Evolutionary conservation across 306 rosid genomes (phyloP).

Genomic region (Begonia loranthoides): DNA sequence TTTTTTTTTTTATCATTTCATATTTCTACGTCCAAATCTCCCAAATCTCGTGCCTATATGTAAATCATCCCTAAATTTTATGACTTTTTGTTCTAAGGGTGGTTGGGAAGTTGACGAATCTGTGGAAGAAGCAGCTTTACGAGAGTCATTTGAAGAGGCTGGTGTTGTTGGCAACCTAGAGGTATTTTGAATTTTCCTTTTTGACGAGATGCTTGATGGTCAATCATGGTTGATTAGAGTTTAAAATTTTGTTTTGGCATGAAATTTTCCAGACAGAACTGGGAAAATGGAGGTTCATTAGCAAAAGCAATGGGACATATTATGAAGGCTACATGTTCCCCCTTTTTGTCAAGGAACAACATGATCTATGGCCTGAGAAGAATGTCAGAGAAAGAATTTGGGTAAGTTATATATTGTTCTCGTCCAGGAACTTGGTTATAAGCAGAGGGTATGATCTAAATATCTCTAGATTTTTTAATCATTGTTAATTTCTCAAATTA

Average conservation of each 20-base stretch:
- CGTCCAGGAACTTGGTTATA: no score
- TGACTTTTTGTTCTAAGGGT: constrained; percentile 27
- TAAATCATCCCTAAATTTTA: neutral
- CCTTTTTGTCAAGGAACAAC: constrained; percentile 71
- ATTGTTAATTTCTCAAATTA: no score
- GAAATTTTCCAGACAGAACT: constrained; percentile 38
- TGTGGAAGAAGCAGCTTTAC: constrained; percentile 73
- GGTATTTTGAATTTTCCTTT: constrained; percentile 21
- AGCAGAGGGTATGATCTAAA: no score
- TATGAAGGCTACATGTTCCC: constrained; percentile 97
- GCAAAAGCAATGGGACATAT: constrained; percentile 68
- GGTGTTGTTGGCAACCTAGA: constrained; percentile 76
- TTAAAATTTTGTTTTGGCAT: neutral
- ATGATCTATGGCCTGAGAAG: constrained; percentile 88
- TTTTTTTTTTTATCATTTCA: no score
- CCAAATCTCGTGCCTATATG: neutral
- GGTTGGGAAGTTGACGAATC: constrained; percentile 99
- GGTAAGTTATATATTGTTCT: constrained; percentile 29
- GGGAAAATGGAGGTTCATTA: constrained; percentile 88
- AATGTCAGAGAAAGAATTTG: constrained; percentile 55
- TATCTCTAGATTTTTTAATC: no score
- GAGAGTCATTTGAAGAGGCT: constrained; percentile 94
- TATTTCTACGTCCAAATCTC: no score
- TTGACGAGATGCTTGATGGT: neutral
- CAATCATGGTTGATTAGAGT: neutral